Evolutionary conservation across 179 eudicot species (phyloP), one percentile per base, ranked within the genome.

Genomic region (Silene coronaria): DNA sequence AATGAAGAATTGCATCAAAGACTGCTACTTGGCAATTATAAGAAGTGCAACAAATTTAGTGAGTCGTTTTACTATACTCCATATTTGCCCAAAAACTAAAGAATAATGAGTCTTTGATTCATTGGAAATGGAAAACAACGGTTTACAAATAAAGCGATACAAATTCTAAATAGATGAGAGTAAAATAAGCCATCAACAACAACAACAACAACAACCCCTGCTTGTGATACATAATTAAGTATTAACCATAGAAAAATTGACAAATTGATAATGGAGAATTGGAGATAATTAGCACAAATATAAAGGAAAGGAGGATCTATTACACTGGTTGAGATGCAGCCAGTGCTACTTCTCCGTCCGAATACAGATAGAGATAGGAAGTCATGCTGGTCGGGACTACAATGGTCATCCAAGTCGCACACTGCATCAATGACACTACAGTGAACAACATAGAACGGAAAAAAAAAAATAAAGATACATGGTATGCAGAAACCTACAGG

Each of bases 281-380:
- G 46, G 48, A 73, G 30, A n/a, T 38, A n/a, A 77, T 13, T 26
- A 38, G 19, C 55, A 69, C 19, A 61, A 61, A 61, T 58, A 19
- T n/a, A 51, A 70, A 74, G 36, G 64, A 75, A 78, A 88, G 80
- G 93, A 88, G 75, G 91, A 88, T 95, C 99, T 92, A 95, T 91
- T 95, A 95, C 97, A 92, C 99, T 84, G 99, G 99, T 90, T 90
- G 99, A 72, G 91, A 95, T 80, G 99, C 99, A 77, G 99, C 97
- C 86, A 92, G 82, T 59, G 87, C 83, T 61, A 95, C 97, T 89
- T 92, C 99, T 80, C 97, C 97, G 60, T 92, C 96, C 57, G 99
- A 95, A 86, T 95, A 95, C 28, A 95, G 91, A 88, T 90, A 95
- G 16, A 95, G 93, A 84, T 95, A 95, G 26, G 99, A 89, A 51